A percentile compares a stretch with the other conserved stretches of the same genome.
phyloP scores from a whole-genome alignment of 1,284 basidiomycete species.

The Pterula multifida region DNA sequence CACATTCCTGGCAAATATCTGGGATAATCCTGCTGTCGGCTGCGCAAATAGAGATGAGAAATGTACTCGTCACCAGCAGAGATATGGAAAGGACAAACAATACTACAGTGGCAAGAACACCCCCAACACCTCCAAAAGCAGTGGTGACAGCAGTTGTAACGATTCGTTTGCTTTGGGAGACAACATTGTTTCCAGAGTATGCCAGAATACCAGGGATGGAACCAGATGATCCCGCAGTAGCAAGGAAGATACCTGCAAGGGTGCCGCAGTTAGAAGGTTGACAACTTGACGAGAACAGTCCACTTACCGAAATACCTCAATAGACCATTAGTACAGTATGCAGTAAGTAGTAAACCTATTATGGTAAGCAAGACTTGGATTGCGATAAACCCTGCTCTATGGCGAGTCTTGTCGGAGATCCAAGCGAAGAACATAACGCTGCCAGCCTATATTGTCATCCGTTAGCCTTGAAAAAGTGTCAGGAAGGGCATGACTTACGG shows the following conservation, averaged over 20 bases:
- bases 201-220: slow-evolving; percentile 28
- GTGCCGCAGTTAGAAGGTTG: background rate
- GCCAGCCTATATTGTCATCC: slow-evolving; percentile 3
- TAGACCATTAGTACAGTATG: slow-evolving; percentile 2
- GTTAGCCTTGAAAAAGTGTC: background rate
- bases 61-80: background rate
- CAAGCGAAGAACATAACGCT: slow-evolving; percentile 7
- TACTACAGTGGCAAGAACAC: slow-evolving; percentile 11
- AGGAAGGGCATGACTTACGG: slow-evolving; percentile 4
- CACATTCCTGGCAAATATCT: slow-evolving; percentile 12
- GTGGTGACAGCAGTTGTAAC: slow-evolving; percentile 28
- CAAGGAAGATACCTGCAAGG: slow-evolving; percentile 26
- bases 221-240: slow-evolving; percentile 27
- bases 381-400: slow-evolving; percentile 7
- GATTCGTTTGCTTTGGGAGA: slow-evolving; percentile 27
- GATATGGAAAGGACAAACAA: background rate
- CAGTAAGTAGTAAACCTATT: slow-evolving; percentile 5
- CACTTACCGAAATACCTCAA: slow-evolving; percentile 8
- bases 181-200: slow-evolving; percentile 32
- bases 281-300: no score
- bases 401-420: slow-evolving; percentile 7
- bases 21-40: slow-evolving; percentile 10
- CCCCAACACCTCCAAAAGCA: slow-evolving; percentile 28
- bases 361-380: slow-evolving; percentile 7
- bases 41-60: background rate